Conservation (phyloP, 352 stramenopile genomes). For the Pythium aristosporum region DNA sequence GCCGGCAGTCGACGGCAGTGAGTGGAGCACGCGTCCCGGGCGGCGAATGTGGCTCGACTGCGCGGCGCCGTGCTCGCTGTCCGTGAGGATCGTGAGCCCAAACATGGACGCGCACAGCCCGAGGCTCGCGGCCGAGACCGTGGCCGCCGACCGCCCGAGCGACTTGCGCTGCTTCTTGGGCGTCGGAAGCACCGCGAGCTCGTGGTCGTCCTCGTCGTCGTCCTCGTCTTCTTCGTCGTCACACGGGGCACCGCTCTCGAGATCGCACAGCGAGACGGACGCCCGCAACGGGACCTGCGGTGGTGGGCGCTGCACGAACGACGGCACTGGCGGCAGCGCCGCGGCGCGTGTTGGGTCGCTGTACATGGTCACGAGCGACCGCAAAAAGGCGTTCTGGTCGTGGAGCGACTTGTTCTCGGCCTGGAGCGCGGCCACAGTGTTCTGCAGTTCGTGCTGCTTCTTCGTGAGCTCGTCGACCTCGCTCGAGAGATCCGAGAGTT, state of each 20-base stretch:
- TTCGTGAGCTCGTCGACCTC: constrained; percentile 66
- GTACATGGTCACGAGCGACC: constrained; percentile 63
- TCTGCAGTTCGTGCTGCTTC: constrained; percentile 71
- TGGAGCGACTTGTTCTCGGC: constrained; percentile 81
- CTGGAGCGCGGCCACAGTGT: constrained; percentile 58
- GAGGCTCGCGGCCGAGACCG: constrained; percentile 58
- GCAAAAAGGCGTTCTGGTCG: constrained; percentile 77
- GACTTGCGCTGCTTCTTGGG: constrained; percentile 35
- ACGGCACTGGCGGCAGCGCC: constrained; percentile 31
- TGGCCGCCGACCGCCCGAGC: constrained; percentile 21
- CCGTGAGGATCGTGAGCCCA: constrained; percentile 67
- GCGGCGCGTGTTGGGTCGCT: constrained; percentile 28
- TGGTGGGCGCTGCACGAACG: neutral
- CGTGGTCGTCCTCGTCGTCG: constrained; percentile 37
- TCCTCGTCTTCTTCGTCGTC: constrained; percentile 22
- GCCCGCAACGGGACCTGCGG: constrained; percentile 1
- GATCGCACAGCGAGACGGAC: constrained; percentile 29
- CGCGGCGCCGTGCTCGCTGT: constrained; percentile 42
- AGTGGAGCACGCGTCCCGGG: constrained; percentile 61
- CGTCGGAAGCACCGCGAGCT: constrained; percentile 16
- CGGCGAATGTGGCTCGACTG: constrained; percentile 47
- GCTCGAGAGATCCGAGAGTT: constrained; percentile 54
- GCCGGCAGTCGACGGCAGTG: constrained; percentile 32
- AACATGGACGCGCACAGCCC: constrained; percentile 75
- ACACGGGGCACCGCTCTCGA: constrained; percentile 28